Evolutionary conservation across 352 stramenopile species (phyloP).

Genomic region (Phytophthora palmivora): DNA sequence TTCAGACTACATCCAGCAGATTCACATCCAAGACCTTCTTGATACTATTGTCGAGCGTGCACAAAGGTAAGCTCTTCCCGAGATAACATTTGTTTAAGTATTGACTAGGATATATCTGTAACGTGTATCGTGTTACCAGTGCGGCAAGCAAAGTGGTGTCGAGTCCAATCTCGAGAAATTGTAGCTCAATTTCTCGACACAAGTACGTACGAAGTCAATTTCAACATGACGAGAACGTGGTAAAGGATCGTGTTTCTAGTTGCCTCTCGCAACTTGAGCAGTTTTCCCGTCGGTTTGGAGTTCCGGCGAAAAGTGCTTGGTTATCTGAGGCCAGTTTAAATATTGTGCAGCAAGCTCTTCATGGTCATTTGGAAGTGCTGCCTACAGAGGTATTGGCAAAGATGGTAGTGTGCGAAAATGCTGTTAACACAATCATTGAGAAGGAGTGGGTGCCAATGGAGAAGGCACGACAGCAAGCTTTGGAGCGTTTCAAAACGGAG

Average conservation of each 20-base stretch:
- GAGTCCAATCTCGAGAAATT: conserved; percentile 25
- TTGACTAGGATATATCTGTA: not conserved
- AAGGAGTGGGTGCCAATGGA: conserved; percentile 69
- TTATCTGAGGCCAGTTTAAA: conserved; percentile 57
- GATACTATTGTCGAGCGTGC: conserved; percentile 34
- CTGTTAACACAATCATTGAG: conserved; percentile 54
- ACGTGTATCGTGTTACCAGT: conserved; percentile 20
- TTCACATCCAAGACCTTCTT: conserved; percentile 36
- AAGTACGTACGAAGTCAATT: conserved; percentile 60
- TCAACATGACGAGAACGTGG: conserved; percentile 48
- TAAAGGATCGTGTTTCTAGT: conserved; percentile 47
- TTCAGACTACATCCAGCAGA: conserved; percentile 40
- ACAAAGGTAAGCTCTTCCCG: conserved; percentile 36
- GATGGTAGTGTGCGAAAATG: conserved; percentile 65
- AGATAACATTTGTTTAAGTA: not conserved
- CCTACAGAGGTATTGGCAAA: conserved; percentile 56
- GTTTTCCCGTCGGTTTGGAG: conserved; percentile 51
- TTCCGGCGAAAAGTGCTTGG: conserved; percentile 43
- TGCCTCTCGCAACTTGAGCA: conserved; percentile 55
- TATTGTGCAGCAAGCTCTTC: conserved; percentile 62
- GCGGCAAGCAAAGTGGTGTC: conserved; percentile 21
- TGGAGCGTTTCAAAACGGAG: conserved; percentile 50
- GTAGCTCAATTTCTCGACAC: conserved; percentile 48
- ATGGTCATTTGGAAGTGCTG: conserved; percentile 66
- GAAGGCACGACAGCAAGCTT: conserved; percentile 48